Conservation (phyloP, 495 filamentous ascomycete species). For the Jackrogersella multiformis region DNA sequence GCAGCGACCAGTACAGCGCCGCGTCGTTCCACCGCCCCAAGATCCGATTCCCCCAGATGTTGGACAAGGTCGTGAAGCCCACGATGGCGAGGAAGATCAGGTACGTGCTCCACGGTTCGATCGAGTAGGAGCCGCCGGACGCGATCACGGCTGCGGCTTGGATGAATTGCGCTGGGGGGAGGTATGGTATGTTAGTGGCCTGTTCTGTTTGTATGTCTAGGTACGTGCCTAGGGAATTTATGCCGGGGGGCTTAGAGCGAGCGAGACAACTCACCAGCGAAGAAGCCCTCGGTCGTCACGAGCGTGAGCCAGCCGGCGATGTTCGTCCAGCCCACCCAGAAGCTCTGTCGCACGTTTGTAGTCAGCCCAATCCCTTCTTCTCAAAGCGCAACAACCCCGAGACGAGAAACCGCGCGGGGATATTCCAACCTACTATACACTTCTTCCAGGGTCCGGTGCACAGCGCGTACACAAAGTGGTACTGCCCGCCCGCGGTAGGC, state of each 20-base stretch:
- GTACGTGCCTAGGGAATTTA: no score
- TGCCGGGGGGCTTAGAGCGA: background rate
- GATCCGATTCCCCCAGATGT: slow-evolving; percentile 48
- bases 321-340: slow-evolving; percentile 53
- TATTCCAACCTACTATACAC: slow-evolving; percentile 35
- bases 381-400: background rate
- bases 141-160: slow-evolving; percentile 48
- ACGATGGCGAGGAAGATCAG: slow-evolving; percentile 48
- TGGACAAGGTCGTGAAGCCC: slow-evolving; percentile 46
- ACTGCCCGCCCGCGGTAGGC: slow-evolving; percentile 64
- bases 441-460: slow-evolving; percentile 47
- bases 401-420: background rate
- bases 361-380: slow-evolving; percentile 7
- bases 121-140: slow-evolving; percentile 43
- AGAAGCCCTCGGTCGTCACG: slow-evolving; percentile 50
- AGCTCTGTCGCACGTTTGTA: slow-evolving; percentile 40
- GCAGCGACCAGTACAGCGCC: slow-evolving; percentile 51
- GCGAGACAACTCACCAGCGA: slow-evolving; percentile 41
- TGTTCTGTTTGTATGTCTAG: no score
- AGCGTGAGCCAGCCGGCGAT: slow-evolving; percentile 53
- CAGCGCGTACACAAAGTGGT: slow-evolving; percentile 58
- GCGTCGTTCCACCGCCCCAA: slow-evolving; percentile 48
- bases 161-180: slow-evolving; percentile 45
- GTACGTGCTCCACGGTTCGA: slow-evolving; percentile 46
- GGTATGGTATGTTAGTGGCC: background rate